Evolutionary conservation across 1,139 yeast genomes (phyloP), one percentile per base, ranked within the genome.

Genomic region (Blastobotrys indianensis): DNA sequence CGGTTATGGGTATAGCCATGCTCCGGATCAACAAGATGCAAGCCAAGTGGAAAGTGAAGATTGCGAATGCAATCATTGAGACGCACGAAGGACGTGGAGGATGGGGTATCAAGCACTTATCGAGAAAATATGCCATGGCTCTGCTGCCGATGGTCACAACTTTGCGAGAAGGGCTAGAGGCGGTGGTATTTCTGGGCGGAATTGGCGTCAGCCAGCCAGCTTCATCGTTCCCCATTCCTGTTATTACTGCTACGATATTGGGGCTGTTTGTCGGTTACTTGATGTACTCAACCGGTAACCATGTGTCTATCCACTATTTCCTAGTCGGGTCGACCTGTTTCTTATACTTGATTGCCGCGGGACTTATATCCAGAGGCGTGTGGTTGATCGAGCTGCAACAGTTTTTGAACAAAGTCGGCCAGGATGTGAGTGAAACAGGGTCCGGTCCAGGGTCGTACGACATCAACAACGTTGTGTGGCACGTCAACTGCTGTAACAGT

Each of bases 401-500:
- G 39, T 88, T 75, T 68, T 76, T 77, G 66, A 60, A 71, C 51
- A 63, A 69, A 42, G 80, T 90, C 32, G 96, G 96, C 64, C 88
- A 87, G 68, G 96, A 87, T 68, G 94, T 94, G 34, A 73, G 92
- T 36, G 97, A 88, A 69, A 70, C 74, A 56, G 96, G 97, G 56
- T 77, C 85, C 44, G 97, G 97, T 56, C 90, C 94, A 41, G 97
- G 97, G 61, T 81, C 95, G 37, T 88, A 88, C 65, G 82, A 88
- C 65, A 78, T 87, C 56, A 60, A 72, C 48, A 74, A 76, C 59
- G 69, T 86, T 7, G 95, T 88, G 13, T 88, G 95, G 87, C 97
- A 88, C 66, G 90, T 88, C 52, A 87, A 88, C 73, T 88, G 96
- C 69, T 88, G 96, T 70, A 87, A 86, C 68, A 94, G 95, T 32